Evolutionary conservation across 2,329 filamentous ascomycete genomes (phyloP).

Genomic region (Seiridium unicorne): DNA sequence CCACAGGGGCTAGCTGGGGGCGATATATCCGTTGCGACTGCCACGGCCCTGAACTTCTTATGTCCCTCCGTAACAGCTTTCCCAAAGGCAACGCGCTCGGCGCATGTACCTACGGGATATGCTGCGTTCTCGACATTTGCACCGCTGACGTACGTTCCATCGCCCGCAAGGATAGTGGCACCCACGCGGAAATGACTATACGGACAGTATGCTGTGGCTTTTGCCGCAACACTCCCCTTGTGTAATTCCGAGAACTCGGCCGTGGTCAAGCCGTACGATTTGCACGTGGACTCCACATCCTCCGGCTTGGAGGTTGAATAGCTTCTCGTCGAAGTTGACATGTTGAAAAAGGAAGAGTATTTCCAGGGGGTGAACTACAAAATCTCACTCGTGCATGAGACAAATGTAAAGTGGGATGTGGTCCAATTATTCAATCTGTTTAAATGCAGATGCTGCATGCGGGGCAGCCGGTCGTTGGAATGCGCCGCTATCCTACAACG

Average conservation of each 20-base stretch:
- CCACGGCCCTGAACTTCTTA: slow-evolving; percentile 70
- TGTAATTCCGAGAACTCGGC: slow-evolving; percentile 66
- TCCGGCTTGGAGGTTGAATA: slow-evolving; percentile 24
- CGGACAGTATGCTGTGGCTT: slow-evolving; percentile 81
- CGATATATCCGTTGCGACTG: slow-evolving; percentile 77
- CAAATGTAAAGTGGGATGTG: background rate
- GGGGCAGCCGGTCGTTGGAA: slow-evolving; percentile 3
- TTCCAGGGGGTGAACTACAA: background rate
- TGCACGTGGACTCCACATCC: slow-evolving; percentile 31
- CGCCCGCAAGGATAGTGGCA: slow-evolving; percentile 64
- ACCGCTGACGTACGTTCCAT: slow-evolving; percentile 61
- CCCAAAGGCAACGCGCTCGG: slow-evolving; percentile 85
- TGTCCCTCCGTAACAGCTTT: slow-evolving; percentile 68
- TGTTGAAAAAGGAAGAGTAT: slow-evolving; percentile 4
- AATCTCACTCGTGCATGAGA: background rate
- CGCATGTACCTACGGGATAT: slow-evolving; percentile 94
- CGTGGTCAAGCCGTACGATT: slow-evolving; percentile 49
- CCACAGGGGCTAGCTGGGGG: slow-evolving; percentile 79
- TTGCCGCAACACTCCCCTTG: slow-evolving; percentile 65
- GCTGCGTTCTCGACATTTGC: slow-evolving; percentile 92
- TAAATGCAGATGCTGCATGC: background rate
- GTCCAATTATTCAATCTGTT: background rate
- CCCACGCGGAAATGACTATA: slow-evolving; percentile 94
- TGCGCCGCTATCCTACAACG: slow-evolving; percentile 7
- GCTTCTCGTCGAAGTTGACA: slow-evolving; percentile 12